A percentile compares a stretch with the other conserved stretches of the same genome.
Evolutionary conservation across 768 basidiomycete genomes (phyloP).

Genomic region (Mycena floridula): DNA sequence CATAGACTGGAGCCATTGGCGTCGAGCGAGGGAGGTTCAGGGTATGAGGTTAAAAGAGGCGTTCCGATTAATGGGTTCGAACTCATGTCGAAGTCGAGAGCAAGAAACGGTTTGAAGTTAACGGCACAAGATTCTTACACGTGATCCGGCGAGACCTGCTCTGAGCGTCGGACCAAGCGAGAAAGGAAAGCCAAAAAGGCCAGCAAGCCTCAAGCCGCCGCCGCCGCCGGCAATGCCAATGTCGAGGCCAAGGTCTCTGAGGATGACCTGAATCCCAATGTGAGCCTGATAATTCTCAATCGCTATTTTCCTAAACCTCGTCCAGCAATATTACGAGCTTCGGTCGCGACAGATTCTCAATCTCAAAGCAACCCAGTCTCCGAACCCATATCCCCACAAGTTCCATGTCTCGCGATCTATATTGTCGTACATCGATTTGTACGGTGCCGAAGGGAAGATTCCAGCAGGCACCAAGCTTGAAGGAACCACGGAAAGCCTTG

Average conservation of each 20-base stretch:
- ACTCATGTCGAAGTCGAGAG: too few relatives aligned
- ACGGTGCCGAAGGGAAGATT: constrained; percentile 69
- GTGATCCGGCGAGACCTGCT: too few relatives aligned
- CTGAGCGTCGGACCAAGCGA: too few relatives aligned
- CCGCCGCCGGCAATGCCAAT: constrained; percentile 7
- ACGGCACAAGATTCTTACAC: too few relatives aligned
- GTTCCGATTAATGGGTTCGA: too few relatives aligned
- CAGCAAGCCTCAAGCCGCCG: neutral
- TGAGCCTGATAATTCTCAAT: constrained; percentile 34
- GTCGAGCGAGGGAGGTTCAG: too few relatives aligned
- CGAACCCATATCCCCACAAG: constrained; percentile 99
- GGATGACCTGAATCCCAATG: constrained; percentile 87
- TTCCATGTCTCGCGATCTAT: constrained; percentile 84
- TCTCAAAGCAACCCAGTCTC: constrained; percentile 76
- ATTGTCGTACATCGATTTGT: constrained; percentile 64
- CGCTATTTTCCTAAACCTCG: constrained; percentile 11
- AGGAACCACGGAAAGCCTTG: constrained; percentile 54
- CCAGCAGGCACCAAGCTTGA: constrained; percentile 60
- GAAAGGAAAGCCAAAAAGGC: neutral
- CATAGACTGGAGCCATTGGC: too few relatives aligned
- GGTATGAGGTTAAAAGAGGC: too few relatives aligned
- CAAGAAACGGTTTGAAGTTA: too few relatives aligned
- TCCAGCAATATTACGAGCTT: constrained; percentile 96
- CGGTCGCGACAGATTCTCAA: constrained; percentile 84
- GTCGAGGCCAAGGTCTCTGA: constrained; percentile 49